Conservation (phyloP, 257 asterid genomes). For the Haberlea rhodopensis region DNA sequence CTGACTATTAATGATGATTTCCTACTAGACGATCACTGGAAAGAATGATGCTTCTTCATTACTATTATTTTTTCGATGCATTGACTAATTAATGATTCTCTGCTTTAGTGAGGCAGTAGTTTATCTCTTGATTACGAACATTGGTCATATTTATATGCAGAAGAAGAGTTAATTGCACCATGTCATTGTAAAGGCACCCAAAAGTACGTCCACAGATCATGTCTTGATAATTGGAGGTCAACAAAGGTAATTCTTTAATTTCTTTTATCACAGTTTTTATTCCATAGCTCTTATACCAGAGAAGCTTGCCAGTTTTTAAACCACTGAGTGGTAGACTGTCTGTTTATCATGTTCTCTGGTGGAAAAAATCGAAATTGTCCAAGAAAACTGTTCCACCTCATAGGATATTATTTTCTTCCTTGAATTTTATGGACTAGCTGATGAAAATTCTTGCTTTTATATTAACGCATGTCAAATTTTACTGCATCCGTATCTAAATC, state of each 20-base stretch:
- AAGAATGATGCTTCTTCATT: no score
- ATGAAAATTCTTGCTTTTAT: conserved; percentile 17
- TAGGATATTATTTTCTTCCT: not conserved
- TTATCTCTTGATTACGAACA: no score
- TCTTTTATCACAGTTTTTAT: not conserved
- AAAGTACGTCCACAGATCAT: conserved; percentile 92
- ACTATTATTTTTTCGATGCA: no score
- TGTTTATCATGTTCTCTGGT: not conserved
- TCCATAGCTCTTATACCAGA: conserved; percentile 1
- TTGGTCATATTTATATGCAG: conserved; percentile 44
- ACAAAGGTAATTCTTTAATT: conserved; percentile 62
- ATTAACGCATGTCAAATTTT: not conserved
- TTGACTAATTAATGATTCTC: no score
- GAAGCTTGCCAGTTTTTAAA: conserved; percentile 11
- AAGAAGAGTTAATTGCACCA: conserved; percentile 96
- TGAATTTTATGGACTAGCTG: no score
- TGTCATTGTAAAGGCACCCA: conserved; percentile 99
- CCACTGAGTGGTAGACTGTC: not conserved
- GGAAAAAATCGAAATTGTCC: not conserved
- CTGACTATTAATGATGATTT: conserved; percentile 6
- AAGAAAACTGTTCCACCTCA: not conserved
- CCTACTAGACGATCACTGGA: no score
- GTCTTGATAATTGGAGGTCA: conserved; percentile 99
- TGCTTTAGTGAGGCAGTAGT: no score
- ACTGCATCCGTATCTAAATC: not conserved